A percentile compares a stretch with the other conserved stretches of the same genome.
These are phyloP conservation scores for Sporormia fimetaria DNA, from an alignment of 495 filamentous ascomycete genomes.

Conservation along the genomic window DNA sequence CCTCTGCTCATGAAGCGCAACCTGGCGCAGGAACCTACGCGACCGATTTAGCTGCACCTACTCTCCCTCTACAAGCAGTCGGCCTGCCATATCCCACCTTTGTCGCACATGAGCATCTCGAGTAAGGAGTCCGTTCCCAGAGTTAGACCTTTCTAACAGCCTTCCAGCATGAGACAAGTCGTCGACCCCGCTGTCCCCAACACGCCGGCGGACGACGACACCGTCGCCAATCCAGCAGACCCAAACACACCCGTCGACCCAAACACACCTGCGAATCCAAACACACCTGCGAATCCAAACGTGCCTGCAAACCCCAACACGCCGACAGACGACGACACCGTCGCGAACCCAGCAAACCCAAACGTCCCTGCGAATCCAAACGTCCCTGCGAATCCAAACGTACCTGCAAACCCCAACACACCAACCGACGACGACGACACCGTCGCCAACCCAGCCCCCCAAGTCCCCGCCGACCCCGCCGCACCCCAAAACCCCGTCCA, in stretches of 20 bases:
- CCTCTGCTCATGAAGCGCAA: too few relatives aligned
- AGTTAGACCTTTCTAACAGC: background rate
- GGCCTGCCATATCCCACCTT: background rate
- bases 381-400: background rate
- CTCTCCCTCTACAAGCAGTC: background rate
- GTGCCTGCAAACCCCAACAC: constrained; percentile 1
- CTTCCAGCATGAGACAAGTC: background rate
- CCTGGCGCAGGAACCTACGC: too few relatives aligned
- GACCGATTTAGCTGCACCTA: background rate
- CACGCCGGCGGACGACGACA: background rate
- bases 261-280: background rate
- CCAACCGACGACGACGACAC: background rate
- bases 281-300: background rate
- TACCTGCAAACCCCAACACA: background rate
- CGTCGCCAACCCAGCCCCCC: background rate
- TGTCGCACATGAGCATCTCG: background rate
- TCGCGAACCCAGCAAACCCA: background rate
- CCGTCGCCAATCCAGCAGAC: background rate
- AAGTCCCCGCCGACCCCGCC: background rate
- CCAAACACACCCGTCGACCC: background rate
- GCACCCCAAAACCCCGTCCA: too few relatives aligned
- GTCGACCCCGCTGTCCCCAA: background rate
- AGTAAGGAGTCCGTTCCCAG: too few relatives aligned
- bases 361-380: background rate
- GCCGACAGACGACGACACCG: background rate